Base-by-base conservation (phyloP, 208 protist species). In the Wallacemonas collosoma region DNA sequence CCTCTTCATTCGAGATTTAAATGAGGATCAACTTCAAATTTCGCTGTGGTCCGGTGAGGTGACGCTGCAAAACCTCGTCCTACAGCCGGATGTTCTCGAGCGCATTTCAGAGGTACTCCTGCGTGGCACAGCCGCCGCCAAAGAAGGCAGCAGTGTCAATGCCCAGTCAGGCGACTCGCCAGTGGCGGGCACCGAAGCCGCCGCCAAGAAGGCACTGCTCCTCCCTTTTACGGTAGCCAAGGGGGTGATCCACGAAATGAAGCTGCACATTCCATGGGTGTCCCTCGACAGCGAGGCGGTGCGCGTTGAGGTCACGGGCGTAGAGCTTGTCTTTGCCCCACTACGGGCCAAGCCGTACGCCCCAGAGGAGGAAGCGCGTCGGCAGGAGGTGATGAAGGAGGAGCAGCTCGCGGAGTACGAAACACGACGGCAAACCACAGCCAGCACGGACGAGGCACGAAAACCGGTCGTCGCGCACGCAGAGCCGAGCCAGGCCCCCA, bases 31-130 rank as follows among this genome's bases (percentile, higher is more conserved):
- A 58, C 77, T 96, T 14, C 80, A 82, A 44, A 54, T 94, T 8
- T 96, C 91, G 0, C 69, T 96, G 36, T 96, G 91, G 89, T 91
- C 84, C 0, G 91, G 91, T 38, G 79, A 93, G 39, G 51, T 96
- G 2, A 81, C 88, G 2, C 76, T 96, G 9, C 81, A 78, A 2
- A 80, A 96, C 61, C 71, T 96, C 8, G 71, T 89, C 17, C 84
- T 96, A 9, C 86, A 81, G 26, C 68, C 73, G 1, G 83, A 94
- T 55, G 76, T 93, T 9, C 70, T 93, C 2, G 83, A 92, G 58
- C 80, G 86, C 41, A 70, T 96, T 8, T 71, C 81, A 2, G 69
- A 73, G 55, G 64, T 81, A 11, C 48, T 84, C 12, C 48, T 81
- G 17, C 60, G 3, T 39, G 53, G 4, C 57, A 70, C 7, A 55